These are phyloP conservation scores for Lachnum nothofagi DNA, from an alignment of 2,329 filamentous ascomycete species.

Conservation along the genomic window DNA sequence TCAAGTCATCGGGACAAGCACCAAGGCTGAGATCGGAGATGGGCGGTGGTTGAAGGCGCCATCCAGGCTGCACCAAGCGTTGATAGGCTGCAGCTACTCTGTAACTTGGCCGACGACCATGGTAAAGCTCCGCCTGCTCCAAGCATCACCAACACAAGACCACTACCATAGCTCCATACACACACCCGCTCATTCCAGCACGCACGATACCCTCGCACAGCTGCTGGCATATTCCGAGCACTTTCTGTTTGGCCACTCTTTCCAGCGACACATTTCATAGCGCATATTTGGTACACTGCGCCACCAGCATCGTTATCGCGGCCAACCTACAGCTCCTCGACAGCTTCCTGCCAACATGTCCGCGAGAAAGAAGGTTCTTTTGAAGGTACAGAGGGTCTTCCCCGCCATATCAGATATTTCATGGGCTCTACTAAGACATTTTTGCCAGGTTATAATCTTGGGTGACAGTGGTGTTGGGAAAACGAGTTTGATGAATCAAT, in stretches of 20 bases:
- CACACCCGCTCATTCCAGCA: not conserved
- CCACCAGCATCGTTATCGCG: slow-evolving; percentile 23
- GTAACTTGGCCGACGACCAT: not conserved
- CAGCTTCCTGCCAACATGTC: slow-evolving; percentile 39
- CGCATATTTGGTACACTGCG: not conserved
- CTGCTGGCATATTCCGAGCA: not conserved
- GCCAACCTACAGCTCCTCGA: slow-evolving; percentile 6
- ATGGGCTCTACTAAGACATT: slow-evolving; percentile 3
- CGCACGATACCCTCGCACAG: not conserved
- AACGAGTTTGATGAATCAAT: slow-evolving; percentile 99
- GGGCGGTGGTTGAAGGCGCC: not conserved
- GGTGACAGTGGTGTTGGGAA: slow-evolving; percentile 98
- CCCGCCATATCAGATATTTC: not conserved
- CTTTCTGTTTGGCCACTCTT: not conserved
- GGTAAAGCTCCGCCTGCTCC: not conserved
- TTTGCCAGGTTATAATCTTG: slow-evolving; percentile 84
- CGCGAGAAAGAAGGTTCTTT: slow-evolving; percentile 62
- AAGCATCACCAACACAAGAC: not conserved
- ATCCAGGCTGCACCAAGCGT: not conserved
- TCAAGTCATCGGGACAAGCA: not conserved
- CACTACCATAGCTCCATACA: not conserved
- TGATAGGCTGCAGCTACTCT: slow-evolving; percentile 10
- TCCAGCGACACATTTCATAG: not conserved
- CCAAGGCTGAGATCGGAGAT: not conserved
- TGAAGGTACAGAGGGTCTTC: slow-evolving; percentile 49